phyloP scores from a whole-genome alignment of 2,329 filamentous ascomycete species.

The Coniochaeta hoffmannii region DNA sequence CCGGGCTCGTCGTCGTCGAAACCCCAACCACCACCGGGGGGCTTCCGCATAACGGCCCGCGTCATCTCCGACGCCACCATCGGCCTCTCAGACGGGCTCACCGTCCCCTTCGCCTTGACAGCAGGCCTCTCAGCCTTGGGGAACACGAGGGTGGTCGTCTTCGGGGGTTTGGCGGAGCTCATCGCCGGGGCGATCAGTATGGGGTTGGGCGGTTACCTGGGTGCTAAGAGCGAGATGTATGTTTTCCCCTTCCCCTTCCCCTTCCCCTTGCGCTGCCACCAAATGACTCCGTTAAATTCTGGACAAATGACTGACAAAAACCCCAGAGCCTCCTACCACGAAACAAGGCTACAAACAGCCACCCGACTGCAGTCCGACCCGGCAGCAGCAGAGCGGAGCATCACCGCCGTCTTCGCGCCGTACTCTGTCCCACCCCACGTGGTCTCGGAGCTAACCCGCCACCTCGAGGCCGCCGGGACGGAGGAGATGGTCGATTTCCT shows the following conservation, averaged over 20 bases:
- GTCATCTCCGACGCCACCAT: conserved; percentile 60
- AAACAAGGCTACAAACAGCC: conserved; percentile 30
- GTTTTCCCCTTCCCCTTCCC: background rate
- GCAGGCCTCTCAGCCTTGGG: conserved; percentile 59
- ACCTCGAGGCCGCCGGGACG: conserved; percentile 35
- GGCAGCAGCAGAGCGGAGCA: conserved; percentile 29
- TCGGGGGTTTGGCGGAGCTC: conserved; percentile 64
- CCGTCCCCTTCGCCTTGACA: conserved; percentile 68
- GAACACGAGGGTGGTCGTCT: conserved; percentile 56
- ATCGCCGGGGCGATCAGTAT: conserved; percentile 68
- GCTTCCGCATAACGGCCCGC: conserved; percentile 22
- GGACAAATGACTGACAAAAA: background rate
- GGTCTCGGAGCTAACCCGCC: conserved; percentile 33
- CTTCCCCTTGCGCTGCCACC: background rate
- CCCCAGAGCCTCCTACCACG: conserved; percentile 35
- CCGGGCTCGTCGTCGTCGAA: background rate
- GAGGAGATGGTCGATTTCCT: conserved; percentile 40
- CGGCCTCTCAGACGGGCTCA: conserved; percentile 68
- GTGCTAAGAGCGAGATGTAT: conserved; percentile 45
- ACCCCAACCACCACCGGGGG: too few relatives aligned
- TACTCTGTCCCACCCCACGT: conserved; percentile 32
- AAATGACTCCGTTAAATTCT: too few relatives aligned
- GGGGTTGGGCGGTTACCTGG: conserved; percentile 66
- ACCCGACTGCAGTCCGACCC: conserved; percentile 29
- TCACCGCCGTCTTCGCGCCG: conserved; percentile 33